Percentiles rank a stretch among this genome's conserved stretches.
These are phyloP conservation scores for Hydnomerulius pinastri DNA, from an alignment of 768 basidiomycete species.

Conservation along the genomic window DNA sequence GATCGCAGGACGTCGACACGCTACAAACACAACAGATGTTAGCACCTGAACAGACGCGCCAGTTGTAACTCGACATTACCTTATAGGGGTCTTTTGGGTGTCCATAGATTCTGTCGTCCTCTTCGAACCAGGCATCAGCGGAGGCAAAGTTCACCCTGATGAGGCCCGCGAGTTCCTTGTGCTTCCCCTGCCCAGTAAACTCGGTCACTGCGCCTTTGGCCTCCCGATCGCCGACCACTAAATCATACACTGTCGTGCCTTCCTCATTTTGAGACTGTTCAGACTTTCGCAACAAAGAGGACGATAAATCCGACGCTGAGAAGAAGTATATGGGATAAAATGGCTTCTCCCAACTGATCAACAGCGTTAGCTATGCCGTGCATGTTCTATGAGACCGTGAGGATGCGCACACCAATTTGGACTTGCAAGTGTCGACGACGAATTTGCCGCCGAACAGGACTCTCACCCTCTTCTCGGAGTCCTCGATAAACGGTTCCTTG, in stretches of 20 bases:
- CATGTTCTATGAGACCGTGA: not conserved
- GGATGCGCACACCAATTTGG: constrained; percentile 61
- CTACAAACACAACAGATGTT: constrained; percentile 30
- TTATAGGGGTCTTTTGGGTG: constrained; percentile 75
- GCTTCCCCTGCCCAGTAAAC: constrained; percentile 27
- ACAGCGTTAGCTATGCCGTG: not conserved
- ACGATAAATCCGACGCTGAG: constrained; percentile 43
- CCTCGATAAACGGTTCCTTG: constrained; percentile 48
- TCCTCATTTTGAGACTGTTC: constrained; percentile 31
- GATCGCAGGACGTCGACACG: constrained; percentile 62
- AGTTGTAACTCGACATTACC: constrained; percentile 34
- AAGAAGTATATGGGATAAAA: constrained; percentile 62
- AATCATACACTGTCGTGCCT: constrained; percentile 42
- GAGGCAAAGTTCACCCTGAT: constrained; percentile 50
- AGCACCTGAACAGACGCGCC: not conserved
- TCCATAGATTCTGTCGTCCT: constrained; percentile 60
- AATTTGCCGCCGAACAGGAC: constrained; percentile 52
- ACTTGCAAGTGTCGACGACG: constrained; percentile 55
- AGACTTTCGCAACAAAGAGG: constrained; percentile 40
- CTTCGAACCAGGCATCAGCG: constrained; percentile 69
- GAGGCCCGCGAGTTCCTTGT: constrained; percentile 46
- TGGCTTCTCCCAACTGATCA: constrained; percentile 54
- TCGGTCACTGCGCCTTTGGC: constrained; percentile 43
- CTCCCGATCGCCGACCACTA: constrained; percentile 42
- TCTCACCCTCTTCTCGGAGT: constrained; percentile 51